These are phyloP conservation scores for Hypomyces perniciosus DNA, from an alignment of 2,329 filamentous ascomycete species.

Conservation along the genomic window DNA sequence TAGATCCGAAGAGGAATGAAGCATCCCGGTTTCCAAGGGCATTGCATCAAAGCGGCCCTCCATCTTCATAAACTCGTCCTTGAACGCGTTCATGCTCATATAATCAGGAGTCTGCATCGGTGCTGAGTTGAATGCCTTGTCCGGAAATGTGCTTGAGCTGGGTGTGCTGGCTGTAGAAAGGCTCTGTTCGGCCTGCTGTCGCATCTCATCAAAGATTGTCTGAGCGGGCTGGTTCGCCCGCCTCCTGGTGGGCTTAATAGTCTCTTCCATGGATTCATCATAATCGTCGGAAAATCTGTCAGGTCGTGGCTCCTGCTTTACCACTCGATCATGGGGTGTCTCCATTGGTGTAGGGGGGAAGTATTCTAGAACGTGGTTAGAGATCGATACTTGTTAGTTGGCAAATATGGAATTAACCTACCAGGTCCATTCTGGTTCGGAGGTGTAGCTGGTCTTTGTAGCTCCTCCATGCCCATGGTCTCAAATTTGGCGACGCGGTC, in stretches of 20 bases:
- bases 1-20: conserved; percentile 39
- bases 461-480: conserved; percentile 39
- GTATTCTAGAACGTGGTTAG: conserved; percentile 39
- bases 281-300: conserved; percentile 54
- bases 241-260: conserved; percentile 50
- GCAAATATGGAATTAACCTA: conserved; percentile 33
- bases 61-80: conserved; percentile 38
- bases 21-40: conserved; percentile 24
- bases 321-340: conserved; percentile 48
- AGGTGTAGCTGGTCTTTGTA: conserved; percentile 55
- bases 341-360: conserved; percentile 63
- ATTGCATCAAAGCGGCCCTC: conserved; percentile 28
- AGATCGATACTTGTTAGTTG: not conserved
- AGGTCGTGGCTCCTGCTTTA: conserved; percentile 37
- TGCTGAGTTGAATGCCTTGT: conserved; percentile 42
- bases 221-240: conserved; percentile 39
- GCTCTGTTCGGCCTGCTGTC: conserved; percentile 47
- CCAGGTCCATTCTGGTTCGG: conserved; percentile 53
- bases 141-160: conserved; percentile 43
- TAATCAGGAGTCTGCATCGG: conserved; percentile 52
- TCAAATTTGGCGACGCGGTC: conserved; percentile 57
- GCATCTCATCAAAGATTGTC: conserved; percentile 54
- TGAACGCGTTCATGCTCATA: conserved; percentile 46
- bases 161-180: conserved; percentile 50
- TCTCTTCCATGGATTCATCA: conserved; percentile 62